Percentiles rank a stretch among this genome's conserved stretches.
Evolutionary conservation across 352 stramenopile genomes (phyloP).

Genomic region (Phytophthora pinifolia): DNA sequence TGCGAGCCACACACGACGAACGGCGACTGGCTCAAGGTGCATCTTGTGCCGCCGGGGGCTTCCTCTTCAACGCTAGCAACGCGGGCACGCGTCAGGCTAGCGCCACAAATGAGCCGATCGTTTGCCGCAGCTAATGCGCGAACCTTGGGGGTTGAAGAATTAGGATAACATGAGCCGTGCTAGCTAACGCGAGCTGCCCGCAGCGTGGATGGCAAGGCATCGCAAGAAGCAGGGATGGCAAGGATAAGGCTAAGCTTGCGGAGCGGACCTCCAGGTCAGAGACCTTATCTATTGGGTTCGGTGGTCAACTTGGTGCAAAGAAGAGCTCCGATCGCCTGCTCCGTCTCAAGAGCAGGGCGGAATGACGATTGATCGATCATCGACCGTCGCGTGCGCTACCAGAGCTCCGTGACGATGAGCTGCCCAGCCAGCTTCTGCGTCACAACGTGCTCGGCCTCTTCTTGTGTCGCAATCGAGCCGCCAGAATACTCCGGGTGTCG

Average conservation of each 20-base stretch:
- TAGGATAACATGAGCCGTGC: not conserved
- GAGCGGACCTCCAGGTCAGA: too few relatives aligned
- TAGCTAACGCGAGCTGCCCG: not conserved
- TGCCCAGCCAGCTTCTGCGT: slow-evolving; percentile 39
- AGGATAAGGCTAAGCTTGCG: not conserved
- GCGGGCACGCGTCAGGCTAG: too few relatives aligned
- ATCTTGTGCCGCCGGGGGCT: too few relatives aligned
- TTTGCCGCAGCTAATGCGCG: too few relatives aligned
- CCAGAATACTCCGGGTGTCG: slow-evolving; percentile 40
- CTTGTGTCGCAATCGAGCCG: slow-evolving; percentile 26
- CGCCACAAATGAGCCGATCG: too few relatives aligned
- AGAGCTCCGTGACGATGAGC: slow-evolving; percentile 73
- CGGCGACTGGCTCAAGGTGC: too few relatives aligned
- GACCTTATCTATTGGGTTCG: slow-evolving; percentile 2
- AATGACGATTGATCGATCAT: slow-evolving; percentile 13
- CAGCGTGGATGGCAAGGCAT: slow-evolving; percentile 1
- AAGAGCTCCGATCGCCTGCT: slow-evolving; percentile 8
- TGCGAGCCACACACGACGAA: too few relatives aligned
- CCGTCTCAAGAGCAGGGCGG: too few relatives aligned
- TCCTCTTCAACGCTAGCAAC: too few relatives aligned
- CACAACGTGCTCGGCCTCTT: slow-evolving; percentile 48
- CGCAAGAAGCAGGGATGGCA: not conserved
- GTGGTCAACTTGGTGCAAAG: slow-evolving; percentile 23
- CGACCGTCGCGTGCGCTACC: slow-evolving; percentile 32
- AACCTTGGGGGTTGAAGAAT: too few relatives aligned